Base-by-base conservation (phyloP, 2,329 filamentous ascomycete genomes). In the Pseudogymnoascus sp. region DNA sequence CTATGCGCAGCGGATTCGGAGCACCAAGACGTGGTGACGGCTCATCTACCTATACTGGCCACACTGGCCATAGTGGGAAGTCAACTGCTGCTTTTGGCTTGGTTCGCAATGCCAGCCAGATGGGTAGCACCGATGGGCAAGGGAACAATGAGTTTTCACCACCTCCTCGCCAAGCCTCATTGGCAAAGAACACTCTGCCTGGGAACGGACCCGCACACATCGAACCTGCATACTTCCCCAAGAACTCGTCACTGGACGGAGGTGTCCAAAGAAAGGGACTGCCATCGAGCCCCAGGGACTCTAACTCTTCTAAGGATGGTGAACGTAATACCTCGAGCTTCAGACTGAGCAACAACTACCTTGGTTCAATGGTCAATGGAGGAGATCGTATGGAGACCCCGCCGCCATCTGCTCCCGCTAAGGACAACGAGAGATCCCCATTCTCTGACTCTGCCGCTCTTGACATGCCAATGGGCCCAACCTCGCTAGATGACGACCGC, bases 1-100 rank as follows among this genome's bases (percentile, higher is more conserved):
- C 85, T 10, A 72, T 86, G 66, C 79, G 80, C 61, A 86, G 85
- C 5, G 77, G 80, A 68, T 76, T 68, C 5, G 74, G 73, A 71
- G 71, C 73, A 75, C 42, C 42, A 47, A 47, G 42, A 26, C 65
- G 77, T 80, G 39, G 66, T 45, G 42, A 74, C 40, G 71, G 73
- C n/a, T 77, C 79, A 2, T 81, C 82, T 0, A 69, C 78, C 45
- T 80, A 80, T 2, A 60, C 29, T 76, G 54, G 54, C 12, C 42
- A 47, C n/a, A 59, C 26, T 76, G 51, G 51, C 18, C 42, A 47
- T 21, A 47, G 42, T 26, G 42, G 42, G n/a, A 47, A 47, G 42
- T 47, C 42, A n/a, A 47, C 42, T 4, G n/a, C 42, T 8, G 21
- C 18, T 3, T 47, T 47, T 6, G 42, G 42, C 11, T 47, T 47